Conservation (phyloP, 2,329 filamentous ascomycete species). For the Ophiostoma himal-ulmi region DNA sequence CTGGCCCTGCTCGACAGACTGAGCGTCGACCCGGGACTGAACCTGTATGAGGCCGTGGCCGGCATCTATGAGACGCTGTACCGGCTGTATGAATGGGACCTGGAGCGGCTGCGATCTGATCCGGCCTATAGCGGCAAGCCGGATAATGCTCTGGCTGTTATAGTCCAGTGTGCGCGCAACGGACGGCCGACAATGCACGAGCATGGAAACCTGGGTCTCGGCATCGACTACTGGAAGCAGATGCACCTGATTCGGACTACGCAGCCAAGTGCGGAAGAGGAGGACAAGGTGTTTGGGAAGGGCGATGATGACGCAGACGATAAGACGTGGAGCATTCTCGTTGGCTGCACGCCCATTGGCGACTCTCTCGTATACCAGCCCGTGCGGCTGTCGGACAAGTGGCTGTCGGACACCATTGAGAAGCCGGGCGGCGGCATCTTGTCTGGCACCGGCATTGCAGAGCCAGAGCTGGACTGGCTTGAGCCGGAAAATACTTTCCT, state of each 20-base stretch:
- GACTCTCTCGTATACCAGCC: conserved; percentile 46
- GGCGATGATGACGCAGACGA: conserved; percentile 28
- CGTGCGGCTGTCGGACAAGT: conserved; percentile 64
- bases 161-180: conserved; percentile 62
- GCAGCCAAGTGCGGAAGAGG: not conserved
- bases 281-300: not conserved
- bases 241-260: conserved; percentile 42
- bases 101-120: conserved; percentile 50
- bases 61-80: conserved; percentile 66
- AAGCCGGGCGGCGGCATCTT: conserved; percentile 47
- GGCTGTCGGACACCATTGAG: conserved; percentile 64
- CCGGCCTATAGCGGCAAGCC: conserved; percentile 37
- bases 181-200: conserved; percentile 68
- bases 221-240: conserved; percentile 72
- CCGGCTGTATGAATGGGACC: conserved; percentile 65
- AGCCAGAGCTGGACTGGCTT: conserved; percentile 58
- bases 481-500: conserved; percentile 55
- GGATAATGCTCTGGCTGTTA: conserved; percentile 47
- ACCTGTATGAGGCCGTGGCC: conserved; percentile 70
- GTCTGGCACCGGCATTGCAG: conserved; percentile 31
- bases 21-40: conserved; percentile 61
- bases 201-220: conserved; percentile 60
- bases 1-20: conserved; percentile 66
- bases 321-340: conserved; percentile 59
- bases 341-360: conserved; percentile 55